These are phyloP conservation scores for Suillus decipiens DNA, from an alignment of 768 basidiomycete genomes.

Conservation along the genomic window DNA sequence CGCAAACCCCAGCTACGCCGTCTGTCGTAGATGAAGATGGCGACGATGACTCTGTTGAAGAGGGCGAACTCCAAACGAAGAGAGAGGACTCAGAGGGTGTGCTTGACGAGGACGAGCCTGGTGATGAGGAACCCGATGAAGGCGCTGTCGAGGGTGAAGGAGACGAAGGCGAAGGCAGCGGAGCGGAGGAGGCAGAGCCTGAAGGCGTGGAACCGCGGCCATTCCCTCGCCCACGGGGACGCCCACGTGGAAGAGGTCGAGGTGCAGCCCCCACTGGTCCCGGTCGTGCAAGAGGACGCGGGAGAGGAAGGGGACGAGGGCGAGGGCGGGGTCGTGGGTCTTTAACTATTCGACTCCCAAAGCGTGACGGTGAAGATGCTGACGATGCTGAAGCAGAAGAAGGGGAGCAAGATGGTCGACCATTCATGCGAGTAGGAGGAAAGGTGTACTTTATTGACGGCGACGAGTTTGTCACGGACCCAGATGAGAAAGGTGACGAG, in stretches of 20 bases:
- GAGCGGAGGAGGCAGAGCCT: constrained; percentile 31
- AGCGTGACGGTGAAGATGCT: constrained; percentile 38
- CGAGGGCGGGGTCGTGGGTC: constrained; percentile 38
- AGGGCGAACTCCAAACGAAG: constrained; percentile 29
- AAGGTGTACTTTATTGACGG: constrained; percentile 77
- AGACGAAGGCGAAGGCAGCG: constrained; percentile 32
- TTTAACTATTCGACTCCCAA: constrained; percentile 25
- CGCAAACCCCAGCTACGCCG: constrained; percentile 21
- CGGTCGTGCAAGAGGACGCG: constrained; percentile 34
- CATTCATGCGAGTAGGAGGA: constrained; percentile 74
- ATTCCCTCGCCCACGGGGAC: constrained; percentile 36
- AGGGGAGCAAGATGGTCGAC: constrained; percentile 51
- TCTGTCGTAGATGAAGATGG: constrained; percentile 20
- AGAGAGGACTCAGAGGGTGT: constrained; percentile 33
- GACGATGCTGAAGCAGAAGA: constrained; percentile 44
- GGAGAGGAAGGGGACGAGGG: constrained; percentile 45
- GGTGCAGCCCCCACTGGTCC: constrained; percentile 31
- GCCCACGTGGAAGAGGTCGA: constrained; percentile 42
- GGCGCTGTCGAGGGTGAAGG: constrained; percentile 32
- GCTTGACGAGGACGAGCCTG: constrained; percentile 34
- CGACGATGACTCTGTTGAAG: constrained; percentile 21
- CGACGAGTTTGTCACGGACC: constrained; percentile 84
- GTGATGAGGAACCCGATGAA: constrained; percentile 25
- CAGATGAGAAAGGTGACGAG: constrained; percentile 84
- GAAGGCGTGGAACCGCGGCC: constrained; percentile 38